phyloP scores from a whole-genome alignment of 495 filamentous ascomycete genomes.

The Neurospora sp. region DNA sequence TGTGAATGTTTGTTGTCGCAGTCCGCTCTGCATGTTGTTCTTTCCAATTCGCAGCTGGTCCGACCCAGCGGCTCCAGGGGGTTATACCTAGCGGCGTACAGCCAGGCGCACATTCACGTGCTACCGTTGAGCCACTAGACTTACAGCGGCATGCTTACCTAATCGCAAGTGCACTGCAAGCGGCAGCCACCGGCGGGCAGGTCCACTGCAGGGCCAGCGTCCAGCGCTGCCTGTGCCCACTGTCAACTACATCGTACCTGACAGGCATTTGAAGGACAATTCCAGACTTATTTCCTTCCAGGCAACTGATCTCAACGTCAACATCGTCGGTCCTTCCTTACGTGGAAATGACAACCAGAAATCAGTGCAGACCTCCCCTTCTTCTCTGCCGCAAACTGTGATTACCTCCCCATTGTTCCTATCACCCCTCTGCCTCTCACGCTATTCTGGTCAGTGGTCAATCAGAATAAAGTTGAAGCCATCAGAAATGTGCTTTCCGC shows the following conservation, averaged over 20 bases:
- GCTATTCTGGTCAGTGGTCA: background rate
- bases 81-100: background rate
- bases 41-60: background rate
- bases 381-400: background rate
- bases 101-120: background rate
- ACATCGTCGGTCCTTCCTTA: background rate
- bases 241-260: background rate
- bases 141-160: background rate
- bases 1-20: background rate
- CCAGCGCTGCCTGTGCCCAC: background rate
- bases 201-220: background rate
- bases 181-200: background rate
- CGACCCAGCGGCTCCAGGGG: background rate
- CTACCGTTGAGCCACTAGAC: background rate
- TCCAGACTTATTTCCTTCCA: background rate
- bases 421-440: background rate
- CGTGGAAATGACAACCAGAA: background rate
- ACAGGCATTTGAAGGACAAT: background rate
- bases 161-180: background rate
- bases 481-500: background rate
- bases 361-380: background rate
- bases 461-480: background rate
- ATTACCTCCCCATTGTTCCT: background rate
- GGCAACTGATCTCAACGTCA: background rate
- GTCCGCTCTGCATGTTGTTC: background rate